These are phyloP conservation scores for Psilocybe mexicana DNA, from an alignment of 1,284 basidiomycete species.

Conservation along the genomic window DNA sequence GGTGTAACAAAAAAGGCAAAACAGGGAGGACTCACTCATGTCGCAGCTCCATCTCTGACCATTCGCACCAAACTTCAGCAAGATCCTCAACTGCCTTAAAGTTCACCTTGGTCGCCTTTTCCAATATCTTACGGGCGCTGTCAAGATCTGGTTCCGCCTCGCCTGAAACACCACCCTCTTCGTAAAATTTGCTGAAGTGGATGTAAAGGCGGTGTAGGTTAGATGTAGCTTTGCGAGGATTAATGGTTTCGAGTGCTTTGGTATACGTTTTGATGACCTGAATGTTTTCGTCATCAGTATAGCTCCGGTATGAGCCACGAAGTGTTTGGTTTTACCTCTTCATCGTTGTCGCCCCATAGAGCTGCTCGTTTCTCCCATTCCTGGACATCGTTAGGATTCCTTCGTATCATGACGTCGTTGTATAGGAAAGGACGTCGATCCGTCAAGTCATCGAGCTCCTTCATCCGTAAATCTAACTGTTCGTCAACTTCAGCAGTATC, in stretches of 20 bases:
- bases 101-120: slow-evolving; percentile 89
- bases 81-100: slow-evolving; percentile 97
- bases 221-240: slow-evolving; percentile 88
- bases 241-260: slow-evolving; percentile 86
- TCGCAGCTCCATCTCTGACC: slow-evolving; percentile 97
- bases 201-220: slow-evolving; percentile 91
- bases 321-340: slow-evolving; percentile 57
- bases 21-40: slow-evolving; percentile 70
- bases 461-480: slow-evolving; percentile 90
- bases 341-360: slow-evolving; percentile 90
- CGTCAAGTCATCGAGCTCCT: slow-evolving; percentile 92
- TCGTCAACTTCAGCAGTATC: slow-evolving; percentile 74
- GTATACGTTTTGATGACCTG: slow-evolving; percentile 93
- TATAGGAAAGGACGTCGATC: slow-evolving; percentile 95
- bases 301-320: not conserved
- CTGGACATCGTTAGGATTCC: slow-evolving; percentile 98
- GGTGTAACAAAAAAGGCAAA: slow-evolving; percentile 9
- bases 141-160: slow-evolving; percentile 82
- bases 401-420: slow-evolving; percentile 91
- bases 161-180: slow-evolving; percentile 85
- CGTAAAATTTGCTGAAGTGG: slow-evolving; percentile 97
- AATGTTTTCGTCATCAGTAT: not conserved
- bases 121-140: slow-evolving; percentile 88
- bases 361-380: slow-evolving; percentile 99
- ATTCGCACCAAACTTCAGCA: slow-evolving; percentile 98